Conservation (phyloP, 1,284 basidiomycete genomes). For the Trichosporon sp. region DNA sequence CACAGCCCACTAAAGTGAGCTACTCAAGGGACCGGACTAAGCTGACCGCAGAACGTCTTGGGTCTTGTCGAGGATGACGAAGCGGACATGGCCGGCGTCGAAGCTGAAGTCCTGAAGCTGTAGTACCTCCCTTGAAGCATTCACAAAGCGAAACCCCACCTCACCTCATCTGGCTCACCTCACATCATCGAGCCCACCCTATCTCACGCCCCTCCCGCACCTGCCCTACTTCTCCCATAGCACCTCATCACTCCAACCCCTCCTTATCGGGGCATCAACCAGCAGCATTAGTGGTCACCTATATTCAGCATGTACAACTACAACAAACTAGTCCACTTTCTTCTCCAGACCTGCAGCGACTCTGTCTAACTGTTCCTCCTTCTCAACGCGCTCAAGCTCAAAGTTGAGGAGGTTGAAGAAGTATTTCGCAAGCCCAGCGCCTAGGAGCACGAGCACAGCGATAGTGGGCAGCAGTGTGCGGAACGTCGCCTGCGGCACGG, state of each 20-base stretch:
- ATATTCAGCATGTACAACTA: not conserved
- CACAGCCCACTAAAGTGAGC: not conserved
- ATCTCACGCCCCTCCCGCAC: too few relatives aligned
- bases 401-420: not conserved
- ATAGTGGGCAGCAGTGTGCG: not conserved
- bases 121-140: not conserved
- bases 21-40: not conserved
- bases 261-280: not conserved
- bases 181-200: too few relatives aligned
- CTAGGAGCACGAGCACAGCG: not conserved
- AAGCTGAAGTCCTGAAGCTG: not conserved
- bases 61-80: not conserved
- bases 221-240: not conserved
- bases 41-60: not conserved
- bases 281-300: not conserved
- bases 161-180: too few relatives aligned
- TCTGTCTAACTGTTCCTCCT: not conserved
- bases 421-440: not conserved
- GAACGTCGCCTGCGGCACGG: slow-evolving; percentile 26
- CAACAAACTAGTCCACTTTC: not conserved
- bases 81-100: not conserved
- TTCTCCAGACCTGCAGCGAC: not conserved
- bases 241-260: not conserved
- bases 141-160: too few relatives aligned
- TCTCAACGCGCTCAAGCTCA: not conserved